Conservation (phyloP, 2,329 filamentous ascomycete genomes). For the Penicillium oxalicum region DNA sequence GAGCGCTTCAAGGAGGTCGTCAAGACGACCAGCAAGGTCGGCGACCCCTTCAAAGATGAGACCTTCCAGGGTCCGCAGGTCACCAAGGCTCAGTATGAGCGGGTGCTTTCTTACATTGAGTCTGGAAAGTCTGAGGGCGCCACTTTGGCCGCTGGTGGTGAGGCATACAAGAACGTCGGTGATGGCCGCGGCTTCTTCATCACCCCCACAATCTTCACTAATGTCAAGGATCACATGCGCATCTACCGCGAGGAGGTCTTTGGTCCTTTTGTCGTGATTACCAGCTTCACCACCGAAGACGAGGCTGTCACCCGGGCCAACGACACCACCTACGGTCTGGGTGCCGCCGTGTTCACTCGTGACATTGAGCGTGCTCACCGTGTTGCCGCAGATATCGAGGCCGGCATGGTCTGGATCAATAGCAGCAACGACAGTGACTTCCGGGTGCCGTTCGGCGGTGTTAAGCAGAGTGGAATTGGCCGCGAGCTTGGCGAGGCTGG, state of each 20-base stretch:
- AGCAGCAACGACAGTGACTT: conserved; percentile 46
- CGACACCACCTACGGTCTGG: conserved; percentile 42
- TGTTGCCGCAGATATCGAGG: conserved; percentile 52
- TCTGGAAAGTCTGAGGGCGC: conserved; percentile 65
- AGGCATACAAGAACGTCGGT: conserved; percentile 48
- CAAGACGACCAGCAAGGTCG: conserved; percentile 30
- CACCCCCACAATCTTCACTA: conserved; percentile 53
- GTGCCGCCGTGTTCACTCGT: conserved; percentile 37
- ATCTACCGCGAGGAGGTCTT: conserved; percentile 60
- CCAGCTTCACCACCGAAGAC: conserved; percentile 54
- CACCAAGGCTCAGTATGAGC: conserved; percentile 34
- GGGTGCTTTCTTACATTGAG: conserved; percentile 64
- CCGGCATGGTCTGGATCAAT: conserved; percentile 67
- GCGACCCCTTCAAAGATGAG: conserved; percentile 32
- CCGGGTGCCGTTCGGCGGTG: conserved; percentile 55
- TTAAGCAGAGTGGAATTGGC: conserved; percentile 59
- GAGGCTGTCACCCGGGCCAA: conserved; percentile 55
- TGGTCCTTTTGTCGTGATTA: conserved; percentile 55
- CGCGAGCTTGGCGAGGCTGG: conserved; percentile 57
- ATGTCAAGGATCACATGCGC: conserved; percentile 52
- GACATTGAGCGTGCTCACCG: conserved; percentile 59
- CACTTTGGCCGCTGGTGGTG: conserved; percentile 59
- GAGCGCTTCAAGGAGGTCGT: conserved; percentile 29
- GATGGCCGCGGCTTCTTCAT: conserved; percentile 61
- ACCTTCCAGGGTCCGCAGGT: conserved; percentile 35